Conservation (phyloP, 2,329 filamentous ascomycete species). For the Fusarium sp. region DNA sequence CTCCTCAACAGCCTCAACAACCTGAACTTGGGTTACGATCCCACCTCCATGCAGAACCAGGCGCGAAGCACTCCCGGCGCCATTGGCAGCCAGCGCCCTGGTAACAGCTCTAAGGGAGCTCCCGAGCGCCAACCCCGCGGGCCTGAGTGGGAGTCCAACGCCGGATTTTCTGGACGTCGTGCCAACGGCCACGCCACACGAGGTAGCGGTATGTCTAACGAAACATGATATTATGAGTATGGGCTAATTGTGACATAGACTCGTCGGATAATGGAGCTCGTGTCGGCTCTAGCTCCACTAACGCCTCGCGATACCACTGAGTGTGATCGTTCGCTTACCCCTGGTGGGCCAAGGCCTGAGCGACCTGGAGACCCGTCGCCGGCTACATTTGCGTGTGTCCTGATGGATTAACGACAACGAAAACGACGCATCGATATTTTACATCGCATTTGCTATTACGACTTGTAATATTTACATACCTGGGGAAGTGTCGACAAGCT, state of each 20-base stretch:
- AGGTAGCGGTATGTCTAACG: slow-evolving; percentile 65
- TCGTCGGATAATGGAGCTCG: slow-evolving; percentile 59
- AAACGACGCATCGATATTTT: slow-evolving; percentile 46
- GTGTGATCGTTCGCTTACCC: slow-evolving; percentile 6
- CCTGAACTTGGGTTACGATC: slow-evolving; percentile 66
- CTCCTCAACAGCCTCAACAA: slow-evolving; percentile 63
- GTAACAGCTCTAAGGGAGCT: slow-evolving; percentile 55
- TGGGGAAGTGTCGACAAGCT: slow-evolving; percentile 33
- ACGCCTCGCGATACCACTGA: slow-evolving; percentile 55
- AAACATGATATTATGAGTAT: not conserved
- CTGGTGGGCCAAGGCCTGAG: slow-evolving; percentile 15
- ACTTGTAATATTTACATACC: slow-evolving; percentile 54
- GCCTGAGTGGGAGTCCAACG: slow-evolving; percentile 69
- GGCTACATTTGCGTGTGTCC: slow-evolving; percentile 31
- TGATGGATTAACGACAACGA: slow-evolving; percentile 43
- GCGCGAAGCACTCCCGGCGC: slow-evolving; percentile 67
- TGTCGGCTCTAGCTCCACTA: slow-evolving; percentile 52
- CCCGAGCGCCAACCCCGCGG: slow-evolving; percentile 74
- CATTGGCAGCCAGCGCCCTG: slow-evolving; percentile 74
- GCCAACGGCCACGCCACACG: slow-evolving; percentile 71
- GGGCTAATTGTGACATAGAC: slow-evolving; percentile 48
- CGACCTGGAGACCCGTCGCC: slow-evolving; percentile 17
- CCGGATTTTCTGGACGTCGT: slow-evolving; percentile 67
- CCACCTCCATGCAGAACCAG: slow-evolving; percentile 52
- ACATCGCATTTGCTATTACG: slow-evolving; percentile 52